Percentiles rank a stretch among this genome's conserved stretches.
Evolutionary conservation across 768 basidiomycete genomes (phyloP).

Genomic region (Tephrocybe sp.): DNA sequence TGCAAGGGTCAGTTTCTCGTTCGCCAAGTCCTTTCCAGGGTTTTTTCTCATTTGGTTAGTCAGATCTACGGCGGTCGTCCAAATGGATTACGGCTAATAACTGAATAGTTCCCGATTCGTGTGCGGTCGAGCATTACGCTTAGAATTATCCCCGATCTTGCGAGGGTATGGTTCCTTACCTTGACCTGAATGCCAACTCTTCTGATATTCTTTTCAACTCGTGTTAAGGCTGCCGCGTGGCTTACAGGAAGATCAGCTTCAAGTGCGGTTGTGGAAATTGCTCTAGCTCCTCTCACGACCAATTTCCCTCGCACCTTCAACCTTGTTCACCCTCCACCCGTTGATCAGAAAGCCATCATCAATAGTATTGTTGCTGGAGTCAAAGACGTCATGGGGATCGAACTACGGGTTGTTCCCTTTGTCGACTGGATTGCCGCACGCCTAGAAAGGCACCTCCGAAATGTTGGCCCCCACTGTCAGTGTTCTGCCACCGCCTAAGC

Average conservation of each 20-base stretch:
- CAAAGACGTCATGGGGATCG: background rate
- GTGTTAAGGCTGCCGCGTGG: background rate
- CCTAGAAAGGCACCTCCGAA: background rate
- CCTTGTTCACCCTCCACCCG: background rate
- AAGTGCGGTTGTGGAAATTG: background rate
- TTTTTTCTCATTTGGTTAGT: background rate
- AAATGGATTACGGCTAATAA: background rate
- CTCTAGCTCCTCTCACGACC: background rate
- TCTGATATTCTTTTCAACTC: no score
- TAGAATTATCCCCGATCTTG: background rate
- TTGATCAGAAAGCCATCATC: background rate
- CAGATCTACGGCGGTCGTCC: slow-evolving; percentile 2
- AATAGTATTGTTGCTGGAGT: background rate
- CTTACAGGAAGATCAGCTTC: background rate
- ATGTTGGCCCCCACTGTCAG: background rate
- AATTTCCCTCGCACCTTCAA: background rate
- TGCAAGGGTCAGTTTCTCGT: background rate
- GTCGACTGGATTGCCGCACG: background rate
- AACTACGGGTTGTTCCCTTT: background rate
- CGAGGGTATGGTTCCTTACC: background rate
- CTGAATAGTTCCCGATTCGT: background rate
- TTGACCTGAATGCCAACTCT: background rate
- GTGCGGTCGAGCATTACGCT: background rate
- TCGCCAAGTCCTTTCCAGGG: background rate
- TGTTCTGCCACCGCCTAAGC: background rate